phyloP scores from a whole-genome alignment of 192 early-diverging fungal species.

The Coemansia sp. region DNA sequence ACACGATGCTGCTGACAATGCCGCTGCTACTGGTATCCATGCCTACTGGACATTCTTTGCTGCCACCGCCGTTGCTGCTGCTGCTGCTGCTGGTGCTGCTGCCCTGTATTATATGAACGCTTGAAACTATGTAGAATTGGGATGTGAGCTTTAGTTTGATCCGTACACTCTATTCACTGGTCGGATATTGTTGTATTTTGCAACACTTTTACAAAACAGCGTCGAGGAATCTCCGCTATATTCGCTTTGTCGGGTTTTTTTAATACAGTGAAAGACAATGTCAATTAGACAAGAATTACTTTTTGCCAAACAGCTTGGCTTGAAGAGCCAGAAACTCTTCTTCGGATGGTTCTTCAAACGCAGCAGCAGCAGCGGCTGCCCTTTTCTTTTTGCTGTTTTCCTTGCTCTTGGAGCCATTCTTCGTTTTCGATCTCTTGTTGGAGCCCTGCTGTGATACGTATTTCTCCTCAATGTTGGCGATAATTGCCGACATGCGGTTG shows the following conservation, averaged over 20 bases:
- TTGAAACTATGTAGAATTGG: conserved; percentile 17
- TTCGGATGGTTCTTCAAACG: conserved; percentile 56
- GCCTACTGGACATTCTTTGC: conserved; percentile 1
- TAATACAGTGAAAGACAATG: neutral
- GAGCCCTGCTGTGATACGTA: conserved; percentile 36
- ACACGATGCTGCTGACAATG: neutral
- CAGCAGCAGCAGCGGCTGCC: neutral
- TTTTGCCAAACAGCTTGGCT: conserved; percentile 59
- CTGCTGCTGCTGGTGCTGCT: conserved; percentile 29
- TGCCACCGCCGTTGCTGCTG: conserved; percentile 17
- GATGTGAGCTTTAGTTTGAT: conserved; percentile 7
- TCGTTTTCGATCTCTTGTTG: conserved; percentile 13
- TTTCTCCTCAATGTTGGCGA: conserved; percentile 62
- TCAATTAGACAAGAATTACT: conserved; percentile 13
- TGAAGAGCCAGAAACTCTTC: conserved; percentile 69
- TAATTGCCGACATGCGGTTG: conserved; percentile 5
- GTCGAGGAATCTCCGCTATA: too few species aligned
- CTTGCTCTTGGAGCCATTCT: conserved; percentile 12
- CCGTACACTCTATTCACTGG: too few species aligned
- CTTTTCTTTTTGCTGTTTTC: conserved; percentile 7
- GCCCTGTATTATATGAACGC: conserved; percentile 26
- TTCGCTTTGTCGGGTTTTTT: neutral
- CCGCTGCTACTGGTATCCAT: neutral
- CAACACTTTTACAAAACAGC: too few species aligned
- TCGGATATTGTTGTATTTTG: too few species aligned